Evolutionary conservation across 2,329 filamentous ascomycete genomes (phyloP), one percentile per base, ranked within the genome.

Genomic region (Madurella mycetomatis): DNA sequence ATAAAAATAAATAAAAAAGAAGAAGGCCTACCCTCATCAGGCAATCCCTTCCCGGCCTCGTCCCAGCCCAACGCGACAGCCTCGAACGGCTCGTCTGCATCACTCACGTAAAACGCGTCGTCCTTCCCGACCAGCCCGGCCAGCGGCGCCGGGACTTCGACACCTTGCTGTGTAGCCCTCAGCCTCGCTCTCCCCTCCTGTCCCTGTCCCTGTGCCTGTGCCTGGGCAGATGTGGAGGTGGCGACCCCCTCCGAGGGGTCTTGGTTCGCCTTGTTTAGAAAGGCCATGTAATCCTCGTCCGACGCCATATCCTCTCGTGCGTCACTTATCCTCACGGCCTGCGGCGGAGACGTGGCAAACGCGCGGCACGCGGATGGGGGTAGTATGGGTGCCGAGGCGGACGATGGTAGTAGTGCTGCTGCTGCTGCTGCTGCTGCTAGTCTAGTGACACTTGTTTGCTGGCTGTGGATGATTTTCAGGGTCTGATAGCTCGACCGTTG

Each of bases 11-110:
- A 43, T 9, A 1, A 44, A 48, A 11, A 46, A 17, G 39, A 47
- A 13, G 25, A 31, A 19, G 47, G 47, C 78, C 64, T 67, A 87
- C 84, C 77, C 69, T 86, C 84, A 61, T 82, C 77, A 1, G 85
- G 82, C 63, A 87, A 65, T 3, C 76, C 75, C 47, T 72, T 73
- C 19, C 74, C 76, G 16, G 67, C 71, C 58, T 79, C 78, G 17
- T 76, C 70, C 73, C 80, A 89, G 60, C 76, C 78, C 61, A 95
- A 69, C 50, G 80, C 83, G 5, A 96, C 88, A 3, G 84, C 83
- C 68, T 88, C 84, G 70, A 95, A 96, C 4, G 87, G 85, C 76
- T 95, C 90, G 68, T 96, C 91, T 31, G 89, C 84, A 55, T 96
- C 92, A 58, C 87, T 94, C 15, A 82, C 71, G 70, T 94, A 95